Evolutionary conservation across 1,139 yeast genomes (phyloP).

Genomic region (Kodamaea ohmeri): DNA sequence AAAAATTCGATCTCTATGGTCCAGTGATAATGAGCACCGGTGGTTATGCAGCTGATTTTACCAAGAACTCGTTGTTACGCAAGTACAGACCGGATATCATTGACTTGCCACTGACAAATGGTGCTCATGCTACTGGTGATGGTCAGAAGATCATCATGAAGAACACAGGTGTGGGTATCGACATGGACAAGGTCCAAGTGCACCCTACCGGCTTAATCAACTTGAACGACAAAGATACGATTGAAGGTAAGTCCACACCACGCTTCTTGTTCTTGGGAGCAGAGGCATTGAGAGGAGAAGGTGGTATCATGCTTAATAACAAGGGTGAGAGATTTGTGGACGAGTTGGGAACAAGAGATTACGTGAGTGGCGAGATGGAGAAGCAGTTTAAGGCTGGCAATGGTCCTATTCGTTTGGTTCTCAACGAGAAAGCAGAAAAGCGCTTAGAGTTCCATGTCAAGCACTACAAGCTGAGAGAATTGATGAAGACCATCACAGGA

Average conservation of each 20-base stretch:
- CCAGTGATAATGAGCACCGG: conserved; percentile 79
- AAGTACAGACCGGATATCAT: conserved; percentile 62
- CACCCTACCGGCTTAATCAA: conserved; percentile 83
- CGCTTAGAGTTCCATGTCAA: conserved; percentile 56
- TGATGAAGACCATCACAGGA: conserved; percentile 55
- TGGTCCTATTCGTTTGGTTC: conserved; percentile 51
- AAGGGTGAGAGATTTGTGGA: conserved; percentile 68
- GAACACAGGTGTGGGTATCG: conserved; percentile 61
- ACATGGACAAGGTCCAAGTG: conserved; percentile 75
- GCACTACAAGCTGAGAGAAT: conserved; percentile 64
- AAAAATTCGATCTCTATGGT: conserved; percentile 37
- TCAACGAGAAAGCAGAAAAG: conserved; percentile 43
- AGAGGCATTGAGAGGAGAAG: conserved; percentile 75
- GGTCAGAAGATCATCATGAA: conserved; percentile 62
- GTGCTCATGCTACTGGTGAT: conserved; percentile 74
- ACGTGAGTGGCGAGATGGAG: conserved; percentile 61
- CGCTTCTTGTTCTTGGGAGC: conserved; percentile 71
- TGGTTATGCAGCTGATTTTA: conserved; percentile 67
- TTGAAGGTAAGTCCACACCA: conserved; percentile 37
- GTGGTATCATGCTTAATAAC: conserved; percentile 64
- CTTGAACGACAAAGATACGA: conserved; percentile 52
- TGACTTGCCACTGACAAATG: conserved; percentile 70
- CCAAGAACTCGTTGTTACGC: conserved; percentile 47
- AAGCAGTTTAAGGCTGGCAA: conserved; percentile 43
- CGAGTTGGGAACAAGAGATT: conserved; percentile 69